Evolutionary conservation across 176 grass and related monocot genomes (phyloP), one percentile per base, ranked within the genome.

Genomic region (Oryza glaberrima): DNA sequence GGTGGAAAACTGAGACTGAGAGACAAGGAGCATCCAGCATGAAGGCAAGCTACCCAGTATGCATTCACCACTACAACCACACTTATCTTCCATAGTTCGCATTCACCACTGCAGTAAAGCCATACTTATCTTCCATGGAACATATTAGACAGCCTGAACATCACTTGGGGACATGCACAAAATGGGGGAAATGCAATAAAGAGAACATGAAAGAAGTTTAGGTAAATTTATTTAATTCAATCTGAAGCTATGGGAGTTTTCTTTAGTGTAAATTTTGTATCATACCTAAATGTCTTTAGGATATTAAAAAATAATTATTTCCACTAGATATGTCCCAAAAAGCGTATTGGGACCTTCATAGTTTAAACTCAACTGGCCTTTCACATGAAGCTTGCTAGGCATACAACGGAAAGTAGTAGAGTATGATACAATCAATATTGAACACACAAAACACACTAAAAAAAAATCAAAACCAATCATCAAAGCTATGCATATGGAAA

Each of bases 111-210:
- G 58, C 40, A 1, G 30, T 12, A n/a, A 23, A 20, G 14, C 6
- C 17, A 56, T 26, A 28, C 1, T 12, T 75, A 69, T 49, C 36
- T 80, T 84, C n/a, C 15, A 70, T 51, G 2, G 23, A 17, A 88
- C 15, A 72, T 43, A 66, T 78, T 23, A 23, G 1, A 2, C 43
- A 67, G 32, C 17, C 45, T 52, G 11, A 22, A 52, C 11, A 52
- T 81, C 65, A 83, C 11, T 49, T 73, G 7, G 30, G 43, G 1
- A 89, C 48, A 70, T 23, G 20, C 26, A 85, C 15, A 77, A 54
- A 77, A 60, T 60, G n/a, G 36, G 30, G 80, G 26, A 28, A 17
- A 32, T 58, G 45, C 16, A 38, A 58, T 45, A 20, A 2, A 68
- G 61, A 30, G 23, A 40, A 65, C 9, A 25, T 10, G 23, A 70